Evolutionary conservation across 1,139 yeast genomes (phyloP).

Genomic region (Nadsonia commutata): DNA sequence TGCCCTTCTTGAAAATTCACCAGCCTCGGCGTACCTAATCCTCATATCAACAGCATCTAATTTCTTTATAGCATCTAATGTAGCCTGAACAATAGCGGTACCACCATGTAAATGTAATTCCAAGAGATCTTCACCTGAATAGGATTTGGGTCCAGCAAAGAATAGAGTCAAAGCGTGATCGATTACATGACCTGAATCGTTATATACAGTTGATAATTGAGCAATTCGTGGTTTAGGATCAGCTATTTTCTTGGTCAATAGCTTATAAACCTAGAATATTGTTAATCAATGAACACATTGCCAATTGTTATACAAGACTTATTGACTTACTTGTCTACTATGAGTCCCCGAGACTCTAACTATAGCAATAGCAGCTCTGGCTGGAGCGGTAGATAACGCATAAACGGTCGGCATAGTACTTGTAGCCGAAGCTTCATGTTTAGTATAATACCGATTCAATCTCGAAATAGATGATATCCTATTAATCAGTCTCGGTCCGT

Average conservation of each 20-base stretch:
- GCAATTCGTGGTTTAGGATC: constrained; percentile 42
- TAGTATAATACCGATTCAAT: background rate
- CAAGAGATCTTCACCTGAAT: constrained; percentile 81
- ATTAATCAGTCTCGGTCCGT: too few species aligned
- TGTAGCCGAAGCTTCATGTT: background rate
- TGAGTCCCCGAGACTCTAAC: constrained; percentile 69
- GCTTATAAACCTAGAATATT: constrained; percentile 18
- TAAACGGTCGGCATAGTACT: constrained; percentile 49
- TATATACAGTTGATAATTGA: constrained; percentile 15
- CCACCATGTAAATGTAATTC: constrained; percentile 94
- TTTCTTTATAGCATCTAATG: constrained; percentile 44
- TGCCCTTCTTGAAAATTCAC: constrained; percentile 82
- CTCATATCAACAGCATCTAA: constrained; percentile 11
- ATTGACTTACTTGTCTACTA: constrained; percentile 27
- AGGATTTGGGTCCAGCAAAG: constrained; percentile 66
- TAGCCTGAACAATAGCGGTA: constrained; percentile 61
- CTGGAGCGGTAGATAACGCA: constrained; percentile 76
- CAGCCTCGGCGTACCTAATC: constrained; percentile 77
- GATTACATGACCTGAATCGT: constrained; percentile 25
- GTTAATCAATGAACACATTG: too few species aligned
- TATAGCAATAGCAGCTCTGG: constrained; percentile 78
- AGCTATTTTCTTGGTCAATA: constrained; percentile 29
- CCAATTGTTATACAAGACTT: too few species aligned
- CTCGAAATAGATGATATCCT: too few species aligned
- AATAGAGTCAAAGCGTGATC: constrained; percentile 67